These are phyloP conservation scores for Syzygium aromaticum DNA, from an alignment of 345 rosid genomes.

Conservation along the genomic window DNA sequence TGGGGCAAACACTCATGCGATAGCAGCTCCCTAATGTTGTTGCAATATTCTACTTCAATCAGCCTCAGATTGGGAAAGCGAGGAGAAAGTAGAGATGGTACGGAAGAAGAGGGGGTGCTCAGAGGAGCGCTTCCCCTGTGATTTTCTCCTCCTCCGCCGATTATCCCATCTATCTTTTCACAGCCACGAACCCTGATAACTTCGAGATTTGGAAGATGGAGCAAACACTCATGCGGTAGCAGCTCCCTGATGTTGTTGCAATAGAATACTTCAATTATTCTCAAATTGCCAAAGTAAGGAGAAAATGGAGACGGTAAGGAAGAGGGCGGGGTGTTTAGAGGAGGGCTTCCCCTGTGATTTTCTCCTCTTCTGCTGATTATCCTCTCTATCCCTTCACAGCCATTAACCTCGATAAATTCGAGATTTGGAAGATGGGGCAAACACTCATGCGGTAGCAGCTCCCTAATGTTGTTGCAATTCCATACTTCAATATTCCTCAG, in stretches of 20 bases:
- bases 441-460: background rate
- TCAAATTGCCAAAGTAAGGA: no score
- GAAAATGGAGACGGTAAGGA: background rate
- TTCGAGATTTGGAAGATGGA: background rate
- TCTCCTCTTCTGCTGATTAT: background rate
- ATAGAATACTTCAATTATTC: background rate
- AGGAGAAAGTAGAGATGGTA: no score
- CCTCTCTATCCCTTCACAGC: background rate
- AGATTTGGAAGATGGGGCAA: background rate
- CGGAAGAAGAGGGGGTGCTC: background rate
- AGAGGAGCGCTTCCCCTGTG: no score
- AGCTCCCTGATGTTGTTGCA: background rate
- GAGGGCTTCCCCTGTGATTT: no score
- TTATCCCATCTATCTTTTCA: background rate
- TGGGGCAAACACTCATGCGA: background rate
- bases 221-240: background rate
- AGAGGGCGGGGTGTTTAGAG: background rate
- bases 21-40: background rate
- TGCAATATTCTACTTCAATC: background rate
- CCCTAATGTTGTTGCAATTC: background rate
- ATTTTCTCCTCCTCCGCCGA: background rate
- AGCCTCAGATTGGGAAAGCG: no score
- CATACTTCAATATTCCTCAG: background rate
- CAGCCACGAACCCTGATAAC: background rate
- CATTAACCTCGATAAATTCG: background rate